These are phyloP conservation scores for Oryza rufipogon DNA, from an alignment of 176 grass and related monocot species.

Conservation along the genomic window DNA sequence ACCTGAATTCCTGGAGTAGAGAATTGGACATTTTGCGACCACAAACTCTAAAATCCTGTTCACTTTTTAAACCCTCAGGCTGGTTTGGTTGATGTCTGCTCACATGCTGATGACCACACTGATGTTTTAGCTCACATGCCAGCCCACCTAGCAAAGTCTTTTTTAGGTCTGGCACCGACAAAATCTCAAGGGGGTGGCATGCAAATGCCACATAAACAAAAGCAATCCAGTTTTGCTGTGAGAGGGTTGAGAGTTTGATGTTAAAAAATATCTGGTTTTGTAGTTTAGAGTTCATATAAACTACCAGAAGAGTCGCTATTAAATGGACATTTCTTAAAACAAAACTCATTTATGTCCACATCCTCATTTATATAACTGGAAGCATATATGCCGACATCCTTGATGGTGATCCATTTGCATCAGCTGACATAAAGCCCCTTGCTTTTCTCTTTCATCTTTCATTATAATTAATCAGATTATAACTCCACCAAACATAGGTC, in stretches of 20 bases:
- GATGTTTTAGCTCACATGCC: not conserved
- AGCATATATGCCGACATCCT: not conserved
- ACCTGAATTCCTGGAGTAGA: not conserved
- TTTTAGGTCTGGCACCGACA: too few relatives aligned
- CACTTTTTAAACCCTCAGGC: not conserved
- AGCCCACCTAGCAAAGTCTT: not conserved
- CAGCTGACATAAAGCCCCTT: constrained; percentile 9
- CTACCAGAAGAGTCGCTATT: not conserved
- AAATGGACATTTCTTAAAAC: not conserved
- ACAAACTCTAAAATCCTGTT: not conserved
- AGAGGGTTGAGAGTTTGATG: not conserved
- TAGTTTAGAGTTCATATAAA: not conserved
- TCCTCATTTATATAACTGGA: constrained; percentile 13
- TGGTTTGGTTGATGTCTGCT: not conserved
- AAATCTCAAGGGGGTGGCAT: not conserved
- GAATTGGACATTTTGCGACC: not conserved
- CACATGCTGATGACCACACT: not conserved
- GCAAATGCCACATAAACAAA: not conserved
- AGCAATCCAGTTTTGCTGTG: not conserved
- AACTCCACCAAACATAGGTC: constrained; percentile 3
- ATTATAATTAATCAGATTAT: not conserved
- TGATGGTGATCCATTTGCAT: constrained; percentile 25
- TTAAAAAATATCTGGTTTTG: not conserved
- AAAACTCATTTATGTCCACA: not conserved
- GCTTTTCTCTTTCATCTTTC: constrained; percentile 1